These are phyloP conservation scores for Penicillium salamii DNA, from an alignment of 495 filamentous ascomycete genomes.

Conservation along the genomic window DNA sequence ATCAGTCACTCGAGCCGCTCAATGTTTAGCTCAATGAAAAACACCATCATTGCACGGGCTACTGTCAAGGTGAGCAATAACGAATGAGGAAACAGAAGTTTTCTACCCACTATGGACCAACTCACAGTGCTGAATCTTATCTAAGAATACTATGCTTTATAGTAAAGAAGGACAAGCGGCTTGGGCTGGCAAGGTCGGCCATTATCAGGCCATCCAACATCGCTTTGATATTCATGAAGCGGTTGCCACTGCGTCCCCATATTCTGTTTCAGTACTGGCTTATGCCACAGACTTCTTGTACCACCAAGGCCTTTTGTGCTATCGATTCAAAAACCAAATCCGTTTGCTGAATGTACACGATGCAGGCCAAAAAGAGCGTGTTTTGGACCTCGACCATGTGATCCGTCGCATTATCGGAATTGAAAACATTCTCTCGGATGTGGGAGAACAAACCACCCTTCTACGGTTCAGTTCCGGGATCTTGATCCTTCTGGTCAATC, in stretches of 20 bases:
- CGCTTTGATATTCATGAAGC: conserved; percentile 61
- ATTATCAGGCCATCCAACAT: conserved; percentile 56
- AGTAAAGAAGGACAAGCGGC: conserved; percentile 60
- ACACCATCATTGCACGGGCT: no score
- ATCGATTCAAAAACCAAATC: conserved; percentile 54
- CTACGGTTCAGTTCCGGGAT: conserved; percentile 57
- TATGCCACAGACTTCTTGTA: conserved; percentile 62
- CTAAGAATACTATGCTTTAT: conserved; percentile 55
- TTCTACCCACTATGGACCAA: no score
- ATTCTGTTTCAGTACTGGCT: conserved; percentile 56
- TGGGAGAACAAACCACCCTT: no score
- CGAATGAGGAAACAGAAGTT: no score
- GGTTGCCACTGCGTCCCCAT: conserved; percentile 60
- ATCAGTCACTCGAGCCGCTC: no score
- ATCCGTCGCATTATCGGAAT: no score
- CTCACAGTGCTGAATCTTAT: no score
- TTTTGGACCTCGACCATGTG: conserved; percentile 54
- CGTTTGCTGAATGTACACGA: conserved; percentile 63
- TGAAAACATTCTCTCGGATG: no score
- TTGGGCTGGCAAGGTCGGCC: conserved; percentile 37
- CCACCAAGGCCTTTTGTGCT: conserved; percentile 60
- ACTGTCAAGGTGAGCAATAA: no score
- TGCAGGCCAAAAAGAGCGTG: conserved; percentile 49
- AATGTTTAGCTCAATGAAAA: no score
- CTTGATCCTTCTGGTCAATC: no score